A percentile compares a stretch with the other conserved stretches of the same genome.
Evolutionary conservation across 116 monocot species (phyloP).

Genomic region (Zostera marina): DNA sequence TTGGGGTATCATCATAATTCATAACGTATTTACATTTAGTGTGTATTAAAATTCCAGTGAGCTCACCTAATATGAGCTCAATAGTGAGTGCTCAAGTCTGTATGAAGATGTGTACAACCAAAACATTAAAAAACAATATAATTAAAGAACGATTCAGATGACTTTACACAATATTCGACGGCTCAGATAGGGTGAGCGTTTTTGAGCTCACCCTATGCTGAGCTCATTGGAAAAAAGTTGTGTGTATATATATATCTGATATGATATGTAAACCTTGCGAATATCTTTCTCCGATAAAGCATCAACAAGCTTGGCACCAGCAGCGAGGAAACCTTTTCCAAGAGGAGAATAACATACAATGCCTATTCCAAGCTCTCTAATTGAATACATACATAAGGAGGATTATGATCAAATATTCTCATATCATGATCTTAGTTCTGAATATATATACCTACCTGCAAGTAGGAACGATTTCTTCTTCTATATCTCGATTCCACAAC

Average conservation of each 20-base stretch:
- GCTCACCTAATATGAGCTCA: too few species aligned
- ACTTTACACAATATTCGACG: too few species aligned
- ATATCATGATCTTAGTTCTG: not conserved
- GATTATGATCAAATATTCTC: not conserved
- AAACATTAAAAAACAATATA: not conserved
- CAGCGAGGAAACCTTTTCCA: not conserved
- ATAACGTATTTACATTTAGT: too few species aligned
- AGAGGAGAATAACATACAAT: constrained; percentile 1
- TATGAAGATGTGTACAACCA: too few species aligned
- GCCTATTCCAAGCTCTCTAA: constrained; percentile 4
- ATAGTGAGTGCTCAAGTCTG: too few species aligned
- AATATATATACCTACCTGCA: not conserved
- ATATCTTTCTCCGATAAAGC: not conserved
- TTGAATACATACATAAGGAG: not conserved
- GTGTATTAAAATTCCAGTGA: too few species aligned
- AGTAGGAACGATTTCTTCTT: constrained; percentile 12
- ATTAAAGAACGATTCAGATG: too few species aligned
- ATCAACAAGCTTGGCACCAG: not conserved
- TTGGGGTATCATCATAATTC: too few species aligned
- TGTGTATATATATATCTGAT: not conserved
- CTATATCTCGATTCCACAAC: constrained; percentile 43
- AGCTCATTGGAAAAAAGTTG: too few species aligned
- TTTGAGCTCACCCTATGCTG: too few species aligned
- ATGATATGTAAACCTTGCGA: not conserved
- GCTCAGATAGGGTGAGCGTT: not conserved